A percentile compares a stretch with the other conserved stretches of the same genome.
These are phyloP conservation scores for Hypoxylon lenormandii DNA, from an alignment of 495 filamentous ascomycete genomes.

Conservation along the genomic window DNA sequence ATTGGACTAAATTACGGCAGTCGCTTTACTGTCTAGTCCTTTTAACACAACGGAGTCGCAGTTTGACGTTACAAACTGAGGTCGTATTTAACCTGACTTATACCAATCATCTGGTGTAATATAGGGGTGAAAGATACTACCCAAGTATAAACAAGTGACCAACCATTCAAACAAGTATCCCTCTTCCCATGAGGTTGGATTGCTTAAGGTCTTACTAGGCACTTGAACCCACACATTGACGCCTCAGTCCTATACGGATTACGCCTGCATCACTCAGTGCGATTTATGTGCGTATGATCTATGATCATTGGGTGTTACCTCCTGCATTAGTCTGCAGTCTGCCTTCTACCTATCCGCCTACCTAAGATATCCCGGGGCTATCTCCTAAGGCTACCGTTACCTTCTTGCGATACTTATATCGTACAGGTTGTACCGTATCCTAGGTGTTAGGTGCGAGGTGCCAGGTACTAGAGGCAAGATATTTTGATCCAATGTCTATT, in stretches of 20 bases:
- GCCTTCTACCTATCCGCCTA: conserved; percentile 16
- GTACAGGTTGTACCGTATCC: too few species aligned
- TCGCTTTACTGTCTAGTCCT: not conserved
- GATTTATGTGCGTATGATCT: conserved; percentile 10
- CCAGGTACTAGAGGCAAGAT: too few species aligned
- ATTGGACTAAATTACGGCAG: not conserved
- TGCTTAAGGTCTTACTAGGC: conserved; percentile 20
- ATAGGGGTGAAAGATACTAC: not conserved
- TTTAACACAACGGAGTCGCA: not conserved
- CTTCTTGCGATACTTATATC: conserved; percentile 19
- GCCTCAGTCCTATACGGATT: conserved; percentile 19
- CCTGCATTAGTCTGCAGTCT: conserved; percentile 43
- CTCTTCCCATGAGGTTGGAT: conserved; percentile 16
- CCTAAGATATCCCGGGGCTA: too few species aligned
- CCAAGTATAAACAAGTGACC: conserved; percentile 2
- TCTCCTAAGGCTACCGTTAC: too few species aligned
- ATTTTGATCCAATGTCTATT: conserved; percentile 21
- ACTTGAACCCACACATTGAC: conserved; percentile 19
- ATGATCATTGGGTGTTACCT: conserved; percentile 43
- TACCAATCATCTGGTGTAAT: too few species aligned
- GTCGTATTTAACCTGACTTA: conserved; percentile 11
- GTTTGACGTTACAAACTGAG: not conserved
- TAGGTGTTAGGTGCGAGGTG: too few species aligned
- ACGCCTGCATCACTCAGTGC: not conserved
- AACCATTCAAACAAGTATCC: conserved; percentile 1